Evolutionary conservation across 495 filamentous ascomycete species (phyloP), one percentile per base, ranked within the genome.

Genomic region (Cercophora sp.): DNA sequence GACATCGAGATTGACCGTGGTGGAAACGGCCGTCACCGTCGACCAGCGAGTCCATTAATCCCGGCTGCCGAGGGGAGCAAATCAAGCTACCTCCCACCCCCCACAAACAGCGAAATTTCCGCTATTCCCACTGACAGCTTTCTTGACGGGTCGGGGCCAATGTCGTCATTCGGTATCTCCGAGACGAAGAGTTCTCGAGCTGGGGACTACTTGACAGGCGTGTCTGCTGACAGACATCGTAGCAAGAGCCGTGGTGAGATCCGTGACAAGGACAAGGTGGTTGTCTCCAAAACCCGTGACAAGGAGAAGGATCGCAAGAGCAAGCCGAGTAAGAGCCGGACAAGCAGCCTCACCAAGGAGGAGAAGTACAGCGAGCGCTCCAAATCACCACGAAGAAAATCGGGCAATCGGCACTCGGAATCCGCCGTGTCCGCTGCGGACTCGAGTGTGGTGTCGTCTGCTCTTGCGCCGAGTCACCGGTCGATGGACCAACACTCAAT

Each of bases 61-160:
- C 79, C 79, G 0, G 62, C 71, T 6, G 62, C 67, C 27, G 73
- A 82, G 37, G 79, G 82, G 53, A 81, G 82, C 56, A 83, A 82
- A 51, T 67, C 76, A 40, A 75, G 78, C 61, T 85, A 85, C 64
- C 71, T 82, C 37, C 72, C 76, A 5, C 69, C 76, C n/a, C 71
- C n/a, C n/a, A n/a, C 77, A 13, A 64, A 63, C 56, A 96, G 91
- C 1, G 91, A 96, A 46, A 87, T 96, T 24, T 96, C 91, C 0
- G 89, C 86, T 9, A 93, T 96, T 77, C 91, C 90, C 11, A 82
- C 86, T 22, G 88, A 96, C 63, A 92, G 87, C 69, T 90, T 96
- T 77, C 76, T 96, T 10, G 91, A 95, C 61, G 85, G 81, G 13
- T 75, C 74, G 1, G 71, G 71, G 2, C 58, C 56, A 5, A 59